A percentile compares a stretch with the other conserved stretches of the same genome.
Evolutionary conservation across 768 basidiomycete species (phyloP).

Genomic region (Tephrocybe rancida): DNA sequence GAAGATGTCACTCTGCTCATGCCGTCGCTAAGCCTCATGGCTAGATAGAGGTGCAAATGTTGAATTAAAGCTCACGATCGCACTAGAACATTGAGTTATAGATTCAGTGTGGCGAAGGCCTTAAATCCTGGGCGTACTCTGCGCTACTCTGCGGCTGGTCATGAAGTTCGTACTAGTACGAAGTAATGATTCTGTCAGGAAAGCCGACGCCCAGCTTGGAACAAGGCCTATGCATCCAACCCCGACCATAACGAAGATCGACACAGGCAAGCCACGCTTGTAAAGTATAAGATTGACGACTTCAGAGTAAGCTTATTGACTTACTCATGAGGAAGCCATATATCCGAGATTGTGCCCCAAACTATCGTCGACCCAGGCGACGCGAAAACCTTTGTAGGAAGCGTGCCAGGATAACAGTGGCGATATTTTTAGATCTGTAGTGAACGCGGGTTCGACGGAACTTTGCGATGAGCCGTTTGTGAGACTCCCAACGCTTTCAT

Average conservation of each 20-base stretch:
- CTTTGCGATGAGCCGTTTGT: not conserved
- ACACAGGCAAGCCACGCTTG: conserved; percentile 80
- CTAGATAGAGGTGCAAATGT: no score
- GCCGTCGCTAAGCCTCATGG: no score
- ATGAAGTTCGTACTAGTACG: no score
- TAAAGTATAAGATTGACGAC: not conserved
- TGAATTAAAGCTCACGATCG: no score
- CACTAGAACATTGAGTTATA: no score
- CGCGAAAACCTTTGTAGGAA: conserved; percentile 65
- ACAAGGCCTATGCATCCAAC: conserved; percentile 64
- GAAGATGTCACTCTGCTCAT: no score
- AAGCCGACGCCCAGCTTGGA: no score
- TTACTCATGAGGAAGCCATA: conserved; percentile 65
- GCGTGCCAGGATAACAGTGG: conserved; percentile 62
- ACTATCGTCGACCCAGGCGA: conserved; percentile 75
- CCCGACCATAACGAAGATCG: conserved; percentile 64
- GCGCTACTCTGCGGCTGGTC: no score
- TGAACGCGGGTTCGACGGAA: not conserved
- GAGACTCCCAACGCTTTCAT: conserved; percentile 43
- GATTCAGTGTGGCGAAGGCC: no score
- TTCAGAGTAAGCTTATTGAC: conserved; percentile 11
- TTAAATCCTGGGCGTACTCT: no score
- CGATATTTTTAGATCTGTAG: conserved; percentile 48
- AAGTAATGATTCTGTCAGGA: no score
- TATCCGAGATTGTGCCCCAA: conserved; percentile 71